Evolutionary conservation across 805 yeast genomes (phyloP), one percentile per base, ranked within the genome.

Genomic region (Ogataea allantospora): DNA sequence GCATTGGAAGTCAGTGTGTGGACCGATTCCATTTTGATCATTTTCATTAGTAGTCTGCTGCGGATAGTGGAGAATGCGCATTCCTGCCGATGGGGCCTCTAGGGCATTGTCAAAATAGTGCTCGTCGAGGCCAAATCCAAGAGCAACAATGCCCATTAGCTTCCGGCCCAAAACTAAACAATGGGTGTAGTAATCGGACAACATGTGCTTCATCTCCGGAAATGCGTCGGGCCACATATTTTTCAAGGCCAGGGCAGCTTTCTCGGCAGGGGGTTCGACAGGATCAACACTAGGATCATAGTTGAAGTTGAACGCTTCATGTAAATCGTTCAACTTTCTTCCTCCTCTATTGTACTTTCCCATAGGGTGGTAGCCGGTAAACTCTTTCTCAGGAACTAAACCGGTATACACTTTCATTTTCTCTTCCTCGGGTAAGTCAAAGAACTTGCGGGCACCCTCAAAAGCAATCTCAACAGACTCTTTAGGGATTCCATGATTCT

Each of bases 1-100:
- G 27, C 56, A 51, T 19, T 56, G 62, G 33, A 60, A 53, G 40
- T 63, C 66, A 3, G 65, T 61, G 38, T 63, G 66, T 6, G 66
- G 62, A 13, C 65, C 66, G 30, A 62, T 59, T 7, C 66, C 66
- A 23, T 50, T 55, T 17, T 53, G 54, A 5, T 47, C 52, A n/a
- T n/a, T n/a, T 2, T 52, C 50, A 7, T 51, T 43, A 20, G 48
- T 53, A 8, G 53, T 51, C 38, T 60, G 66, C 6, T 25, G 33
- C 14, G 27, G 57, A 30, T 63, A 63, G 39, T 60, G 66, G 11
- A 60, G 40, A 20, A 61, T 45, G 33, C 67, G 50, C 7, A 53
- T 52, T 29, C 54, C 54, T 9, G 61, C 57, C 16, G 55, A 52
- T 7, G 64, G 63, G 10, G 43, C 48, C 18, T 44, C 48, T 15